Conservation (phyloP, 768 basidiomycete species). For the Rossbeevera mucosa region DNA sequence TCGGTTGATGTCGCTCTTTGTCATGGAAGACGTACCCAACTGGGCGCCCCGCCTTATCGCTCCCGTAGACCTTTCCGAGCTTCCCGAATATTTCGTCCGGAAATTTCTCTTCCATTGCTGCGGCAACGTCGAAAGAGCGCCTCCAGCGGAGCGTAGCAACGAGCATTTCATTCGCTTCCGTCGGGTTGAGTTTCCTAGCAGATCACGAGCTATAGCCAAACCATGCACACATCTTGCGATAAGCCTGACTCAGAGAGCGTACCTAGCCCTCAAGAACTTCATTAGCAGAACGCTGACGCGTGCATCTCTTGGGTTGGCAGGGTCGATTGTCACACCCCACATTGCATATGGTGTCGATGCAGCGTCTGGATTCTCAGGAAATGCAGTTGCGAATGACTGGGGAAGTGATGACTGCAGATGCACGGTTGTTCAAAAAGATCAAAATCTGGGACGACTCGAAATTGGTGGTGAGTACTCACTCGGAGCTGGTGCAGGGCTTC, state of each 20-base stretch:
- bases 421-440: neutral
- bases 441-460: neutral
- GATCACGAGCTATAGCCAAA: neutral
- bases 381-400: conserved; percentile 54
- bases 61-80: conserved; percentile 60
- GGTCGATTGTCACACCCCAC: conserved; percentile 73
- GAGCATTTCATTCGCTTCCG: conserved; percentile 61
- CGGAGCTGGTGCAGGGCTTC: conserved; percentile 61
- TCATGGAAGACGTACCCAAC: conserved; percentile 49
- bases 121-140: conserved; percentile 58
- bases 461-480: conserved; percentile 34
- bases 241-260: neutral
- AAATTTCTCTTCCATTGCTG: conserved; percentile 54
- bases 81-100: conserved; percentile 59
- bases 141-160: conserved; percentile 69
- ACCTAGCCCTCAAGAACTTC: conserved; percentile 72
- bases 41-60: conserved; percentile 68
- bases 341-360: conserved; percentile 48
- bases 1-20: neutral
- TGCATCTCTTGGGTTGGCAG: conserved; percentile 50
- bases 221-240: neutral
- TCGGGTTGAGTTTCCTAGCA: conserved; percentile 46
- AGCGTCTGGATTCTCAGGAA: conserved; percentile 51
- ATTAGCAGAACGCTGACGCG: conserved; percentile 70
- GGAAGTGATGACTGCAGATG: conserved; percentile 39